Percentiles rank a stretch among this genome's conserved stretches.
Evolutionary conservation across 176 grass and related monocot genomes (phyloP).

Genomic region (Carex scoparia): DNA sequence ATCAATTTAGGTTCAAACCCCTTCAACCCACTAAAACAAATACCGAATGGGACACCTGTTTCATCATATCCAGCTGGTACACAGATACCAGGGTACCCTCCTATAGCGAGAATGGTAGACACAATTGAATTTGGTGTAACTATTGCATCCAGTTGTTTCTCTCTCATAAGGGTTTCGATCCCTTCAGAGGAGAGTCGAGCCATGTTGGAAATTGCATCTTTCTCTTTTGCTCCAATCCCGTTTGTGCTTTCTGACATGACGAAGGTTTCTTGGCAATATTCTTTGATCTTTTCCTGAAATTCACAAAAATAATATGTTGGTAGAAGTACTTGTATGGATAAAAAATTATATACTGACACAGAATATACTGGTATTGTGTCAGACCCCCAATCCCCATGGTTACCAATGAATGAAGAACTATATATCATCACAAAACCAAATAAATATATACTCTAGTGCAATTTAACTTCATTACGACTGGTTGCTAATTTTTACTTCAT

Average conservation of each 20-base stretch:
- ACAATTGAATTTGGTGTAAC: neutral
- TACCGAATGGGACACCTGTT: slow-evolving; percentile 39
- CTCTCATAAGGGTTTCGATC: slow-evolving; percentile 34
- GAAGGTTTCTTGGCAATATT: slow-evolving; percentile 38
- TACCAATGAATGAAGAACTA: no score
- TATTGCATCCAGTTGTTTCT: slow-evolving; percentile 41
- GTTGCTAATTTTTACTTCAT: no score
- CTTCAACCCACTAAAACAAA: slow-evolving; percentile 53
- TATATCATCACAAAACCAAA: no score
- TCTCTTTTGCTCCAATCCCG: slow-evolving; percentile 24
- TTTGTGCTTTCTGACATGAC: slow-evolving; percentile 35
- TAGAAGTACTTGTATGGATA: no score
- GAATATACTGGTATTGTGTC: neutral
- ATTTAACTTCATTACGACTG: neutral
- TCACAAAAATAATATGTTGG: no score
- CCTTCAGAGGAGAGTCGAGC: slow-evolving; percentile 34
- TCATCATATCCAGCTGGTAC: slow-evolving; percentile 45
- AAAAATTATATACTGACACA: neutral
- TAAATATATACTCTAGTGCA: neutral
- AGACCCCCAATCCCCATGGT: neutral
- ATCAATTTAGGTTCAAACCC: slow-evolving; percentile 53
- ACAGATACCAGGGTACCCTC: slow-evolving; percentile 49
- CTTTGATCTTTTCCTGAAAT: slow-evolving; percentile 44
- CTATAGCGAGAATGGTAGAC: slow-evolving; percentile 28
- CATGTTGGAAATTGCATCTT: slow-evolving; percentile 26